A percentile compares a stretch with the other conserved stretches of the same genome.
Conservation (phyloP, 2,329 filamentous ascomycete genomes). For the Blumeriella jaapii region DNA sequence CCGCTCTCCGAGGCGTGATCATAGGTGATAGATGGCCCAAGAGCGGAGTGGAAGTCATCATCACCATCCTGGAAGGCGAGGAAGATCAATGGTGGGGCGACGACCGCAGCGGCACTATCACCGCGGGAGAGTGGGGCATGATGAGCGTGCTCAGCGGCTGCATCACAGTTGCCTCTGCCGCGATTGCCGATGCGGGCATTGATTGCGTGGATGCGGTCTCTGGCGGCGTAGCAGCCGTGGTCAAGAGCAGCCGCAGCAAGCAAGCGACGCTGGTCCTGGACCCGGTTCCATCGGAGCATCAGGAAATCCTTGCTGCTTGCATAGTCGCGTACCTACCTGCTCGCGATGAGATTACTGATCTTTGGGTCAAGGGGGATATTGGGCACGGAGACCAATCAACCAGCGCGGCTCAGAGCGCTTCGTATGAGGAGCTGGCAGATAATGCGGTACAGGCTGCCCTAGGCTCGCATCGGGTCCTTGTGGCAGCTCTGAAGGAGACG, state of each 20-base stretch:
- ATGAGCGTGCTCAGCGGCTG: constrained; percentile 89
- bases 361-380: constrained; percentile 79
- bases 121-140: constrained; percentile 65
- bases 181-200: constrained; percentile 87
- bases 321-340: constrained; percentile 81
- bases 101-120: constrained; percentile 34
- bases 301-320: constrained; percentile 67
- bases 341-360: constrained; percentile 82
- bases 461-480: constrained; percentile 46
- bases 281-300: constrained; percentile 71
- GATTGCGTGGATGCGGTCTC: constrained; percentile 87
- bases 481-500: constrained; percentile 48
- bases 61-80: constrained; percentile 88
- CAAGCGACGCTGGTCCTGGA: constrained; percentile 54
- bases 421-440: constrained; percentile 45
- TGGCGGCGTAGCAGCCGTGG: constrained; percentile 78
- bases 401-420: constrained; percentile 26
- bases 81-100: constrained; percentile 62
- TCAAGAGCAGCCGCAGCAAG: constrained; percentile 31
- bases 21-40: constrained; percentile 98
- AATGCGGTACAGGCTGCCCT: constrained; percentile 51
- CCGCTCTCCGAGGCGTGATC: constrained; percentile 76
- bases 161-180: constrained; percentile 86
- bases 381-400: constrained; percentile 27
- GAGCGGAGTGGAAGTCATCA: constrained; percentile 87